Evolutionary conservation across 331 rosid species (phyloP).

Genomic region (Cydonia oblonga): DNA sequence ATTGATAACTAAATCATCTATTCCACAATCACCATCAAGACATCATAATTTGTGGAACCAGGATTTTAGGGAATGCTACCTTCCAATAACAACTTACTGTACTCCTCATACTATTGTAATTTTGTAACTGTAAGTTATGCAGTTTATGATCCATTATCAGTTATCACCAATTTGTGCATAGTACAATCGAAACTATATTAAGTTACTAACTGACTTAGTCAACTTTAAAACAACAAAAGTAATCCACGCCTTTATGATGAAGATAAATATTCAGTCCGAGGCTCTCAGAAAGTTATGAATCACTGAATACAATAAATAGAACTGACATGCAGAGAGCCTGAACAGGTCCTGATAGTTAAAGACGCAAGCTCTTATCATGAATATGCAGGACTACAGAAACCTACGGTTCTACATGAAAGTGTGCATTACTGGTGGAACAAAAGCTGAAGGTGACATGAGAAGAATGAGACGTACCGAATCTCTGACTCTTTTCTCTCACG

Average conservation of each 20-base stretch:
- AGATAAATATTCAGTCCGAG: not conserved
- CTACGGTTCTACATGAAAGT: not conserved
- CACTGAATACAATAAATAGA: not conserved
- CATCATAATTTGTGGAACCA: not conserved
- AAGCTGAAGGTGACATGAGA: not conserved
- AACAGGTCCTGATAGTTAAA: not conserved
- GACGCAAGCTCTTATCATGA: not conserved
- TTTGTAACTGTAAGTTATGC: not conserved
- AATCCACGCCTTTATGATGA: not conserved
- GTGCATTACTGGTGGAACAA: not conserved
- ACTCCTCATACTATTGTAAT: not conserved
- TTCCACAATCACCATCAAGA: not conserved
- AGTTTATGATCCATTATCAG: not conserved
- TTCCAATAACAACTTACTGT: not conserved
- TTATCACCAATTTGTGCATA: not conserved
- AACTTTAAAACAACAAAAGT: not conserved
- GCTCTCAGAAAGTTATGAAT: not conserved
- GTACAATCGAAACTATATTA: not conserved
- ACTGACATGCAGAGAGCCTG: not conserved
- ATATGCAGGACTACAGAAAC: not conserved
- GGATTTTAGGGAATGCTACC: not conserved
- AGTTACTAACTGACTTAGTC: not conserved
- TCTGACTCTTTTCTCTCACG: constrained; percentile 92
- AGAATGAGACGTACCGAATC: constrained; percentile 51
- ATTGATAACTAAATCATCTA: not conserved